A percentile compares a stretch with the other conserved stretches of the same genome.
phyloP scores from a whole-genome alignment of 176 grass and related monocot species.

The Eleusine coracana region DNA sequence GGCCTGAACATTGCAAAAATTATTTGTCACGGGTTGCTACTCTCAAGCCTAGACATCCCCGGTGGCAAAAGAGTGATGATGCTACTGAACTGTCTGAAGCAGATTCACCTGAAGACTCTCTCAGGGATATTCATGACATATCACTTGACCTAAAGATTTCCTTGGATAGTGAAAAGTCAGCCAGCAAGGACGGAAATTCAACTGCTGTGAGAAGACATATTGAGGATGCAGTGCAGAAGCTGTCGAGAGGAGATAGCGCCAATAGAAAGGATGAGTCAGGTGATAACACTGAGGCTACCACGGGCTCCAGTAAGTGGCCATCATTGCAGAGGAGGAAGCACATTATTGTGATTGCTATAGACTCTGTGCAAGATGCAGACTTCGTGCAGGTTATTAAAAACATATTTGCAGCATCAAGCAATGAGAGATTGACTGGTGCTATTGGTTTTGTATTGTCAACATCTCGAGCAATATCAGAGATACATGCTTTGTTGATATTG shows the following conservation, averaged over 20 bases:
- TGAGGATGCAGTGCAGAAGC: conserved; percentile 53
- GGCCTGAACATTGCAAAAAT: conserved; percentile 89
- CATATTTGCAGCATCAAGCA: conserved; percentile 51
- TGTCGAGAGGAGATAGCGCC: conserved; percentile 45
- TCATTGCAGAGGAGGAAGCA: conserved; percentile 64
- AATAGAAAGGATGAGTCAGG: conserved; percentile 31
- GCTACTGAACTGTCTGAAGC: conserved; percentile 56
- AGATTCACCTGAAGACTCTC: conserved; percentile 63
- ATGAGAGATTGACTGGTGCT: conserved; percentile 37
- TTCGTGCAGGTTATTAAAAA: conserved; percentile 66
- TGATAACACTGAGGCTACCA: conserved; percentile 48
- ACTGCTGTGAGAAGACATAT: conserved; percentile 49
- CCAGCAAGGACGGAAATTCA: conserved; percentile 38
- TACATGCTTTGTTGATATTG: conserved; percentile 57
- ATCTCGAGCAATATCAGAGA: conserved; percentile 56
- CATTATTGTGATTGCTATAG: conserved; percentile 68
- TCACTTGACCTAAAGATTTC: conserved; percentile 68
- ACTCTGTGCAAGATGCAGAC: conserved; percentile 57
- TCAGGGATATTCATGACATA: conserved; percentile 71
- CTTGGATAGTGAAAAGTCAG: conserved; percentile 62
- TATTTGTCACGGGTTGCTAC: conserved; percentile 62
- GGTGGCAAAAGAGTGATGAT: conserved; percentile 60
- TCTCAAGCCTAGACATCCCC: conserved; percentile 65
- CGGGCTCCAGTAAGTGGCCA: conserved; percentile 49
- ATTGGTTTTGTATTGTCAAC: conserved; percentile 74